Evolutionary conservation across 1,139 yeast species (phyloP).

Genomic region (Insectozyma bohioensis): DNA sequence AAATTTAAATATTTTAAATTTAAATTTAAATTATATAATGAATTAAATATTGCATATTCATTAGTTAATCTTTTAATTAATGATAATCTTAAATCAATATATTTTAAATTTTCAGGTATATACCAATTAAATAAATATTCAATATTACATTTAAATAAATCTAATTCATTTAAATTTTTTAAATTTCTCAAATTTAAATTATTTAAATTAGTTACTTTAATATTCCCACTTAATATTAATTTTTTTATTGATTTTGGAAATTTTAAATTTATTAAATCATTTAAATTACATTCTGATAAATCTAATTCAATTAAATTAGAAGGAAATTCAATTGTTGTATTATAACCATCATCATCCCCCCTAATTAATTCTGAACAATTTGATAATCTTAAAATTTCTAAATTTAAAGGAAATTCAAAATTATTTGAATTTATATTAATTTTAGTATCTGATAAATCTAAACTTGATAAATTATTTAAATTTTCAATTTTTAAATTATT

Average conservation of each 20-base stretch:
- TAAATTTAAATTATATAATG: conserved; percentile 6
- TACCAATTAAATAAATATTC: conserved; percentile 22
- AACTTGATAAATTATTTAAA: conserved; percentile 23
- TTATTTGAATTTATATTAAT: conserved; percentile 7
- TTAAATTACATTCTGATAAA: conserved; percentile 25
- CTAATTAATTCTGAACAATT: conserved; percentile 8
- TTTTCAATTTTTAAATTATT: conserved; percentile 17
- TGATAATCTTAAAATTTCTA: conserved; percentile 21
- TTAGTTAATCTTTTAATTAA: conserved; percentile 12
- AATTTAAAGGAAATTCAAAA: conserved; percentile 27
- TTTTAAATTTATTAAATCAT: conserved; percentile 19
- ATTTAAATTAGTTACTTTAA: conserved; percentile 18
- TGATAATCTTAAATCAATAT: conserved; percentile 26
- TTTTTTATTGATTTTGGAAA: conserved; percentile 27
- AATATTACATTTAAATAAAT: conserved; percentile 25
- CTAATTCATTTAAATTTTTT: conserved; percentile 23
- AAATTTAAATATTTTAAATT: conserved; percentile 15
- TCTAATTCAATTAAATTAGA: conserved; percentile 20
- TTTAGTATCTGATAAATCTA: conserved; percentile 20
- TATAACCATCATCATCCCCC: conserved; percentile 4
- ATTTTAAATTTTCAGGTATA: conserved; percentile 23
- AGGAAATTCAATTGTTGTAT: conserved; percentile 22
- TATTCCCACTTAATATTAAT: conserved; percentile 26
- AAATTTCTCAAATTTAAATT: conserved; percentile 25
- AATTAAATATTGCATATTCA: conserved; percentile 14